Percentiles rank a stretch among this genome's conserved stretches.
phyloP scores from a whole-genome alignment of 495 filamentous ascomycete genomes.

The Xylaria venustula region DNA sequence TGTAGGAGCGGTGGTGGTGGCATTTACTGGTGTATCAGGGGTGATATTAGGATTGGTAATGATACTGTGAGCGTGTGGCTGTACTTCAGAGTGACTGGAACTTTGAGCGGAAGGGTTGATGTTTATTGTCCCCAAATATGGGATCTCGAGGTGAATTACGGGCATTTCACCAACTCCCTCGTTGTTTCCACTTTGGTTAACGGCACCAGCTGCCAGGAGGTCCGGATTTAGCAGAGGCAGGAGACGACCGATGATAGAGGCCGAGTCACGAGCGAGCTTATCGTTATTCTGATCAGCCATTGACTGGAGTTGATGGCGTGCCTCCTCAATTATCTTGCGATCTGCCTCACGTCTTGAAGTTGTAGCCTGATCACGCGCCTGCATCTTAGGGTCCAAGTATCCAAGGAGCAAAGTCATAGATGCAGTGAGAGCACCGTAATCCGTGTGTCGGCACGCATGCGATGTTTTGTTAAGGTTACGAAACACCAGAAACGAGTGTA shows the following conservation, averaged over 20 bases:
- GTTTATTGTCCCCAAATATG: conserved; percentile 46
- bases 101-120: conserved; percentile 34
- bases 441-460: conserved; percentile 42
- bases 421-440: conserved; percentile 46
- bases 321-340: conserved; percentile 27
- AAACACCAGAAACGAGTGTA: conserved; percentile 40
- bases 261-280: conserved; percentile 39
- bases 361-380: conserved; percentile 23
- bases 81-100: conserved; percentile 1
- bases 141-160: conserved; percentile 41
- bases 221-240: conserved; percentile 37
- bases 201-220: conserved; percentile 1
- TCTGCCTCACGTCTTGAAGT: conserved; percentile 38
- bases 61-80: not conserved
- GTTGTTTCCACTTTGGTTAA: conserved; percentile 8
- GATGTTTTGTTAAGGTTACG: conserved; percentile 30
- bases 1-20: not conserved
- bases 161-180: not conserved
- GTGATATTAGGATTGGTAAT: not conserved
- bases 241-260: conserved; percentile 41
- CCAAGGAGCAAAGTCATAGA: conserved; percentile 45
- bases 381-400: conserved; percentile 34
- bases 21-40: not conserved
- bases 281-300: conserved; percentile 35
- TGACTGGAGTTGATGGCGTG: conserved; percentile 40